Evolutionary conservation across 352 stramenopile genomes (phyloP).

Genomic region (Pythium vanterpoolii): DNA sequence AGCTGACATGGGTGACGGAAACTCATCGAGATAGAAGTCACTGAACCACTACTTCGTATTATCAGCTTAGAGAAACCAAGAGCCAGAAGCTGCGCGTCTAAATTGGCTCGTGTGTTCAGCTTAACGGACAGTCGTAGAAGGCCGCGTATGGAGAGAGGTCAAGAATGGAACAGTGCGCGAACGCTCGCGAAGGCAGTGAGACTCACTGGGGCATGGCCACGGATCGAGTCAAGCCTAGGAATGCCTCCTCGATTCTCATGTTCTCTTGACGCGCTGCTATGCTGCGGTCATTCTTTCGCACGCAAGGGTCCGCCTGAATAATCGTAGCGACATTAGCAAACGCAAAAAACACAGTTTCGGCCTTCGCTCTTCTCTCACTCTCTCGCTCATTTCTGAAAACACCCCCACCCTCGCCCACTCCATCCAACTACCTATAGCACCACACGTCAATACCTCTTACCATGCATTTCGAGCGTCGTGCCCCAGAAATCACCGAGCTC

Average conservation of each 20-base stretch:
- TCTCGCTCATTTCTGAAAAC: background rate
- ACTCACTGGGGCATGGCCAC: background rate
- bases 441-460: too few relatives aligned
- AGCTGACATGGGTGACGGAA: too few relatives aligned
- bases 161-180: background rate
- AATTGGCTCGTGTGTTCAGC: background rate
- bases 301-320: background rate
- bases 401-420: background rate
- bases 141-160: background rate
- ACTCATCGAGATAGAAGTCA: too few relatives aligned
- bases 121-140: background rate
- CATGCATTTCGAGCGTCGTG: constrained; percentile 6
- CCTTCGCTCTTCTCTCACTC: background rate
- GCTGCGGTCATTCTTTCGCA: background rate
- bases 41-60: too few relatives aligned
- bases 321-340: too few relatives aligned
- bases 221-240: background rate
- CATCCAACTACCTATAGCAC: background rate
- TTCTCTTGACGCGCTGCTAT: background rate
- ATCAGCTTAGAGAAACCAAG: background rate
- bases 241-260: background rate
- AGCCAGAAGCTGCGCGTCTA: background rate
- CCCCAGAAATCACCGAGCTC: constrained; percentile 12
- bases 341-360: background rate
- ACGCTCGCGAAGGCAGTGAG: background rate